Evolutionary conservation across 129 eudicot species (phyloP), one percentile per base, ranked within the genome.

Genomic region (Gnaphalium uliginosum): DNA sequence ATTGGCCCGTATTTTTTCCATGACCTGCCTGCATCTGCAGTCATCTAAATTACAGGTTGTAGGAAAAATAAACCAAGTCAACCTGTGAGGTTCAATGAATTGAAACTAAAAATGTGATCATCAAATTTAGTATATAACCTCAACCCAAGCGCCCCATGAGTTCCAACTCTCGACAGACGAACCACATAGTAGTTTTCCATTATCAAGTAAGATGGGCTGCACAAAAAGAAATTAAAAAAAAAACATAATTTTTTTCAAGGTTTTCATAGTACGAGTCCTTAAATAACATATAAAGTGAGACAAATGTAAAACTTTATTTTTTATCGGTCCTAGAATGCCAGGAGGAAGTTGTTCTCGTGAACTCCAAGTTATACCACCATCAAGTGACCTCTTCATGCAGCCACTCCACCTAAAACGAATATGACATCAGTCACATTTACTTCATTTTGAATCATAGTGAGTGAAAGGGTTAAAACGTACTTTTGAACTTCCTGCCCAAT

Each of bases 161-260:
- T 95, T 95, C 99, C 99, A 95, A 81, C 99, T 95, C 78, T 89
- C 96, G 11, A 95, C 96, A 60, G 99, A 95, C n/a, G 99, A 95
- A 65, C 97, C 99, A 73, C 97, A 95, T 13, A 95, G 88, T 81
- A 95, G 84, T 79, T 83, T 75, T 23, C 99, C 99, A 72, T 87
- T 82, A 60, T 81, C 92, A 48, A 95, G 90, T 75, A 95, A 79
- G 62, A 95, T 71, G 58, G 99, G 99, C 99, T 95, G 83, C 61
- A 66, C 46, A 79, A 50, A 37, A 30, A 32, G 64, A 4, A 79
- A 25, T 22, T 21, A 30, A 59, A 69, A 59, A 22, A 27, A 25
- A 4, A 68, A 72, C 6, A 57, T 6, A 17, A 3, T 5, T 1
- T 19, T 33, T 21, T 29, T 33, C 25, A 72, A 14, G 23, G 51